Percentiles rank a stretch among this genome's conserved stretches.
These are phyloP conservation scores for Rubroboletus pulcherrimus DNA, from an alignment of 768 basidiomycete species.

Conservation along the genomic window DNA sequence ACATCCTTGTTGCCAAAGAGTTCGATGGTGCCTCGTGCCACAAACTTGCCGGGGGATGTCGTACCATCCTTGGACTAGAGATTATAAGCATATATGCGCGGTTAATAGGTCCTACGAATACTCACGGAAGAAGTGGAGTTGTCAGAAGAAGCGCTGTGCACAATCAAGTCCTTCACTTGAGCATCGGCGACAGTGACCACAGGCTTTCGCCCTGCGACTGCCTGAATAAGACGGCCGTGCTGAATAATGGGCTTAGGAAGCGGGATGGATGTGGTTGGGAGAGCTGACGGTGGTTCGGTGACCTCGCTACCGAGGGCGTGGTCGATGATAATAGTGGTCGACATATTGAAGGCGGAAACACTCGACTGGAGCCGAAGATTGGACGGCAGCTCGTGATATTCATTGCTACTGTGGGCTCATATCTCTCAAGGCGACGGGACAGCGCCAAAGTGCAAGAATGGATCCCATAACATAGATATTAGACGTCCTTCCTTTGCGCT, in stretches of 20 bases:
- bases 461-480: neutral
- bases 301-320: no score
- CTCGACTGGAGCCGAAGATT: neutral
- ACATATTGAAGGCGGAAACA: no score
- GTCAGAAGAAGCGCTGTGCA: neutral
- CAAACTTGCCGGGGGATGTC: neutral
- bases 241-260: slow-evolving; percentile 2
- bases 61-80: neutral
- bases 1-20: neutral
- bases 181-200: neutral
- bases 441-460: neutral
- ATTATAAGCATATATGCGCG: neutral
- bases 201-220: neutral
- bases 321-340: no score
- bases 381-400: neutral
- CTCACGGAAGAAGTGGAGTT: neutral
- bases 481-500: neutral
- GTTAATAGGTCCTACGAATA: neutral
- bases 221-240: neutral
- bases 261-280: neutral
- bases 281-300: neutral
- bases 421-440: no score
- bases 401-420: no score
- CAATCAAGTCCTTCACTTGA: neutral
- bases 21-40: neutral